Evolutionary conservation across 2,329 filamentous ascomycete species (phyloP).

Genomic region (Akanthomyces uredinophilus): DNA sequence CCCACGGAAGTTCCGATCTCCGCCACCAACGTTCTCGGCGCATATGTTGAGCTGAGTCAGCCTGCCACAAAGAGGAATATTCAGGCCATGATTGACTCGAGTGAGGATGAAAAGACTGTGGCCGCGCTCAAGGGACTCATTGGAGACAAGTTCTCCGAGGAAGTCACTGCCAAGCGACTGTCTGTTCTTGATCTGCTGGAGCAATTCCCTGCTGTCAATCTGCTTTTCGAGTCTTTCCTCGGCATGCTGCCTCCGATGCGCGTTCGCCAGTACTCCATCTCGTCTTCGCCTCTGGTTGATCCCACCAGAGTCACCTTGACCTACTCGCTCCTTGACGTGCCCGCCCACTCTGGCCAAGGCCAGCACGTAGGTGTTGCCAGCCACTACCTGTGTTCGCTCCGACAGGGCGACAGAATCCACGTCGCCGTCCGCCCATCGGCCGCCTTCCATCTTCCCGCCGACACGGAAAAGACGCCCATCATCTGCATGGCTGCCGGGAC

Average conservation of each 20-base stretch:
- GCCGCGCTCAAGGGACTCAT: conserved; percentile 42
- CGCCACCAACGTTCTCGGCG: conserved; percentile 58
- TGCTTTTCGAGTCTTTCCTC: conserved; percentile 64
- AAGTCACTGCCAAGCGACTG: conserved; percentile 51
- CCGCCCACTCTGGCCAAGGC: conserved; percentile 45
- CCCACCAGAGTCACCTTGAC: conserved; percentile 57
- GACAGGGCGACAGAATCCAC: conserved; percentile 37
- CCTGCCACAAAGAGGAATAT: conserved; percentile 61
- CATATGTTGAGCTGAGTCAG: conserved; percentile 68
- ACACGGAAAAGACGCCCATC: conserved; percentile 42
- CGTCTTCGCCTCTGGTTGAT: conserved; percentile 62
- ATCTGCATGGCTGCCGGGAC: conserved; percentile 49
- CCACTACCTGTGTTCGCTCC: conserved; percentile 51
- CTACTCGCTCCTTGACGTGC: conserved; percentile 58
- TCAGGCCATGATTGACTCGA: conserved; percentile 42
- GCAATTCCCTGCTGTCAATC: conserved; percentile 50
- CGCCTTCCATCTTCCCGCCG: conserved; percentile 45
- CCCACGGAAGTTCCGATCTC: conserved; percentile 54
- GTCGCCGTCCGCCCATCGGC: conserved; percentile 44
- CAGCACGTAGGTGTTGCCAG: conserved; percentile 56
- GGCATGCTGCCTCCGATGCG: conserved; percentile 72
- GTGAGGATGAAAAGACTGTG: conserved; percentile 39
- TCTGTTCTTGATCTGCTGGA: conserved; percentile 67
- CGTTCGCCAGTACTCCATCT: conserved; percentile 74
- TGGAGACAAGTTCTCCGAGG: conserved; percentile 41